Conservation (phyloP, 306 rosid species). For the Astragalus glycyphyllos region DNA sequence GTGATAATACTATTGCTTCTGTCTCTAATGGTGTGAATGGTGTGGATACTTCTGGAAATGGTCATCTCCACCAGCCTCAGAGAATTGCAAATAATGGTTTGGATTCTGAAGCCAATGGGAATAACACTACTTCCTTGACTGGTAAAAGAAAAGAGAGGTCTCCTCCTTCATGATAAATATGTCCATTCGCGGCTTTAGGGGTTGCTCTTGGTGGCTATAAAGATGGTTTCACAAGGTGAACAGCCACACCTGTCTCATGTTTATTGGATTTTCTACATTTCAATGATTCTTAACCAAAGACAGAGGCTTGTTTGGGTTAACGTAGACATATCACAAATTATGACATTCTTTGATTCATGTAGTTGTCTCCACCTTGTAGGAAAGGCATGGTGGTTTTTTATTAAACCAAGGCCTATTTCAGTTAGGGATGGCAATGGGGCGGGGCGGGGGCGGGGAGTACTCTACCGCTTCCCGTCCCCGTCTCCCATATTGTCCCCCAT, state of each 20-base stretch:
- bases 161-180: constrained; percentile 43
- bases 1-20: constrained; percentile 29
- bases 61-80: constrained; percentile 33
- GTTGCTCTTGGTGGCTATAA: constrained; percentile 3
- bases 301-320: background rate
- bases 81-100: constrained; percentile 25
- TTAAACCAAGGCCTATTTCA: constrained; percentile 6
- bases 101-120: constrained; percentile 45
- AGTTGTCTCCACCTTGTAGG: background rate
- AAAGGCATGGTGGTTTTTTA: background rate
- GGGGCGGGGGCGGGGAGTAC: no score
- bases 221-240: constrained; percentile 17
- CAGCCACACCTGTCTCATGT: constrained; percentile 2
- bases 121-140: constrained; percentile 35
- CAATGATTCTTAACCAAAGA: constrained; percentile 12
- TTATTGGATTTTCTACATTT: constrained; percentile 13
- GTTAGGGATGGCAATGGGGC: no score
- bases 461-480: no score
- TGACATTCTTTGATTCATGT: background rate
- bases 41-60: constrained; percentile 41
- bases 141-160: constrained; percentile 86
- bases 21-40: constrained; percentile 34
- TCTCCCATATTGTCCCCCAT: no score
- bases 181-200: background rate
- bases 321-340: background rate